Percentiles rank a stretch among this genome's conserved stretches.
Conservation (phyloP, 768 basidiomycete species). For the Auriscalpium orientale region DNA sequence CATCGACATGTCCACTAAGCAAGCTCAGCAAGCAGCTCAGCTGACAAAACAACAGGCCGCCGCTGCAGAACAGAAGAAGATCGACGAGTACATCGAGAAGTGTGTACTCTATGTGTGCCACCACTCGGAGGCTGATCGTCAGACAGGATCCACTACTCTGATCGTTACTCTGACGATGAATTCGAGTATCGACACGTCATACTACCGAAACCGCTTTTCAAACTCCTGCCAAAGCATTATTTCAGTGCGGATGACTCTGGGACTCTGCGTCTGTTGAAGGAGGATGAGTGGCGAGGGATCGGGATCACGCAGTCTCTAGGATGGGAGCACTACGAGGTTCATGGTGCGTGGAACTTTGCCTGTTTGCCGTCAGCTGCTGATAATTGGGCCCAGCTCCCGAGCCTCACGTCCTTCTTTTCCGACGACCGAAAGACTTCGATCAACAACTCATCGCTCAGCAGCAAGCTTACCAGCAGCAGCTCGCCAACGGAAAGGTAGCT, state of each 20-base stretch:
- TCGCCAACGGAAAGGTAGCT: slow-evolving; percentile 15
- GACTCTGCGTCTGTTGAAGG: slow-evolving; percentile 72
- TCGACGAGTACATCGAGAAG: slow-evolving; percentile 80
- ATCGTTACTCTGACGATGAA: slow-evolving; percentile 85
- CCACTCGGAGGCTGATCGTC: background rate
- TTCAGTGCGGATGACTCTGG: slow-evolving; percentile 70
- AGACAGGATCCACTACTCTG: slow-evolving; percentile 79
- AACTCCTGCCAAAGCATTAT: slow-evolving; percentile 83
- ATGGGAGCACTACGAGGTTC: slow-evolving; percentile 98
- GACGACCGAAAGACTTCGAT: slow-evolving; percentile 65
- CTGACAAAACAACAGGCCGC: slow-evolving; percentile 14
- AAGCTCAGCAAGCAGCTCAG: background rate
- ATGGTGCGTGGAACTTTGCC: slow-evolving; percentile 42
- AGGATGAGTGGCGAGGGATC: slow-evolving; percentile 92
- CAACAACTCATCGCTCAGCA: slow-evolving; percentile 15
- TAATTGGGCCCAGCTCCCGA: slow-evolving; percentile 57
- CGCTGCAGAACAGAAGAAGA: slow-evolving; percentile 20
- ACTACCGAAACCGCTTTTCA: slow-evolving; percentile 88
- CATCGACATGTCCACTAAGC: slow-evolving; percentile 10
- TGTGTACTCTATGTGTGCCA: slow-evolving; percentile 24
- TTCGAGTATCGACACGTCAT: slow-evolving; percentile 98
- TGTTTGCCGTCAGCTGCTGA: background rate
- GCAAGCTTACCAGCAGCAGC: slow-evolving; percentile 14
- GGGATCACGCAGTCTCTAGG: slow-evolving; percentile 94
- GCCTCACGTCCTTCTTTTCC: slow-evolving; percentile 90